A percentile compares a stretch with the other conserved stretches of the same genome.
Conservation (phyloP, 148 eudicot genomes). For the Rhododendron griersonianum region DNA sequence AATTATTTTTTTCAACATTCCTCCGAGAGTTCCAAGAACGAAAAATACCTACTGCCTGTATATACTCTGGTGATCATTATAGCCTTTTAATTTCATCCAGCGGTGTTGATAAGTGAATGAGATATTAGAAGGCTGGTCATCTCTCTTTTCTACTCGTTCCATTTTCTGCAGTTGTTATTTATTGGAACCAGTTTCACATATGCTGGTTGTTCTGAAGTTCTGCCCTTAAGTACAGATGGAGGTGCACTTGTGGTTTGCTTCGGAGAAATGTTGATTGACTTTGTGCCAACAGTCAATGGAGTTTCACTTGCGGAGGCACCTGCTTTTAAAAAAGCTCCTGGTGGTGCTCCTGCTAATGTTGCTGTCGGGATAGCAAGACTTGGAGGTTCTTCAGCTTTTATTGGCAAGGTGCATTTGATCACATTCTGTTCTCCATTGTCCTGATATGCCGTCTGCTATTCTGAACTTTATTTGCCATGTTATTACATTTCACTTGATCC, state of each 20-base stretch:
- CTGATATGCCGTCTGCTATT: background rate
- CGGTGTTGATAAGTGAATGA: background rate
- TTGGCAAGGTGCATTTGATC: conserved; percentile 63
- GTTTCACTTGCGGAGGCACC: conserved; percentile 92
- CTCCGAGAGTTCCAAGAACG: background rate
- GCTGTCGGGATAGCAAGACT: conserved; percentile 80
- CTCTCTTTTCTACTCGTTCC: conserved; percentile 6
- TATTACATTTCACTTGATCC: background rate
- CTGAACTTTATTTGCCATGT: background rate
- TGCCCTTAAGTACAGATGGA: conserved; percentile 35
- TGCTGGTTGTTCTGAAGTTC: conserved; percentile 17
- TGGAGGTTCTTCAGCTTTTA: conserved; percentile 87
- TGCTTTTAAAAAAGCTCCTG: conserved; percentile 80
- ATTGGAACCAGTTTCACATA: background rate
- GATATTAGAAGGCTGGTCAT: background rate
- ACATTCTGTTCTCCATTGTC: background rate
- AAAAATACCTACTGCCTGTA: background rate
- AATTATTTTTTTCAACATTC: background rate
- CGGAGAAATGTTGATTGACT: conserved; percentile 91
- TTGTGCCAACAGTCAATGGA: conserved; percentile 74
- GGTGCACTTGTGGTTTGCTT: conserved; percentile 70
- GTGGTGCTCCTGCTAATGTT: conserved; percentile 98
- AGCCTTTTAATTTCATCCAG: background rate
- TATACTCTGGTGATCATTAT: background rate
- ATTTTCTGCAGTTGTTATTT: background rate